Evolutionary conservation across 371 early-diverging fungal species (phyloP).

Genomic region (Apophysomyces sp.): DNA sequence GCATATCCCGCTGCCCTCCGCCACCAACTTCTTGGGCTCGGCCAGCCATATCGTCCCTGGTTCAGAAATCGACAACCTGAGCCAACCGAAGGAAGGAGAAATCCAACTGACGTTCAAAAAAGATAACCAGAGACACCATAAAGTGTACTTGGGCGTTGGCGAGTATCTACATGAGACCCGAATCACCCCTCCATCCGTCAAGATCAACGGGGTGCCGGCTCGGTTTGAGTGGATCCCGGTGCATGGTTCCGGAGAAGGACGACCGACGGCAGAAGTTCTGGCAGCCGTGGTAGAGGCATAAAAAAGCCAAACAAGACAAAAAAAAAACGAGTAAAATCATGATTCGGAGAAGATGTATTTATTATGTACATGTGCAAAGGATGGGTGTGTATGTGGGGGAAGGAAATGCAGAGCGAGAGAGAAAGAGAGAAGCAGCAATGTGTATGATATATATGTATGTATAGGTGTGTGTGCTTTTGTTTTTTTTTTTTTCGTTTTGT

Average conservation of each 20-base stretch:
- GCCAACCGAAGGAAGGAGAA: neutral
- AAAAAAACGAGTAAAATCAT: neutral
- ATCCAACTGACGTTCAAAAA: conserved; percentile 14
- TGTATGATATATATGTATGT: no score
- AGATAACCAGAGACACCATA: conserved; percentile 25
- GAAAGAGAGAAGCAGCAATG: no score
- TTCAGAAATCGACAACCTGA: conserved; percentile 27
- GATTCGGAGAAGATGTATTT: neutral
- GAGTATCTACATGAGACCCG: conserved; percentile 12
- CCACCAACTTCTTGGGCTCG: conserved; percentile 32
- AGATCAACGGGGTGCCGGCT: conserved; percentile 20
- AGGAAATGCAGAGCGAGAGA: neutral
- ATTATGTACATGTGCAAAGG: neutral
- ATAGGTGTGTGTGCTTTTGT: no score
- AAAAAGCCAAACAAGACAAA: neutral
- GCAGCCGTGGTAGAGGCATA: conserved; percentile 15
- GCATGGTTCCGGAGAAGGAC: conserved; percentile 23
- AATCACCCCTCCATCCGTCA: conserved; percentile 11
- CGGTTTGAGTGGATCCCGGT: conserved; percentile 26
- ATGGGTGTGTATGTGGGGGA: no score
- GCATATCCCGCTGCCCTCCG: conserved; percentile 35
- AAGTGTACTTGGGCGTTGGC: conserved; percentile 28
- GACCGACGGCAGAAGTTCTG: conserved; percentile 19
- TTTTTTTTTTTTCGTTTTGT: no score
- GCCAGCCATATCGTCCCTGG: conserved; percentile 49